Evolutionary conservation across 129 eudicot species (phyloP), one percentile per base, ranked within the genome.

Genomic region (Escallonia herrerae): DNA sequence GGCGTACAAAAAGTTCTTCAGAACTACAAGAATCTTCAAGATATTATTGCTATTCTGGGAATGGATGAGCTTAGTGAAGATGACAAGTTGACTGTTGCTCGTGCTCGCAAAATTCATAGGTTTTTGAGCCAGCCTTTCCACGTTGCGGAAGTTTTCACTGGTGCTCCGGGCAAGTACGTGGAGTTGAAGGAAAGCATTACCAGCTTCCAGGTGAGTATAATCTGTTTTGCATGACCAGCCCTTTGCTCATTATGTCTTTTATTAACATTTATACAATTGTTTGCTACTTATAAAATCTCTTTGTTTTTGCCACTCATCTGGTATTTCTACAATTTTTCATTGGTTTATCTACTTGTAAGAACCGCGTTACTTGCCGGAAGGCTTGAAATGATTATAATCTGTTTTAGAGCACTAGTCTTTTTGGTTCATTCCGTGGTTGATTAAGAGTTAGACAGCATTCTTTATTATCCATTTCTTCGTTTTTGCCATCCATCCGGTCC

Each of bases 1-100:
- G 90, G 90, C 15, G 90, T 84, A 9, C 90, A 84, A 68, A 84
- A 84, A 53, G 84, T 81, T 56, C 87, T 84, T 58, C 90, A 84
- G 75, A 81, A 81, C 67, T 84, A 81, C 76, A 84, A 84, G 87
- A 84, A 84, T 81, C 82, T 84, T 67, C 90, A 84, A 63, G 90
- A 84, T 77, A 84, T 84, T 61, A 84, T 84, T 78, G 90, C 90
- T 66, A 84, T 84, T 68, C 64, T 84, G 38, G 90, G 90, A 40
- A 80, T 84, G 90, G 90, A 84, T 75, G 90, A 84, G 80, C 86
- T 84, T 4, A 80, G 86, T 84, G 86, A 84, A 74, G 90, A 84
- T 62, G 90, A 84, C 75, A 84, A 84, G 69, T 65, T 84, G 80
- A 84, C 90, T 13, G 90, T 84, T 61, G 79, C 86, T 43, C 87